A percentile compares a stretch with the other conserved stretches of the same genome.
Evolutionary conservation across 1,284 basidiomycete genomes (phyloP).

Genomic region (Puccinia hordei): DNA sequence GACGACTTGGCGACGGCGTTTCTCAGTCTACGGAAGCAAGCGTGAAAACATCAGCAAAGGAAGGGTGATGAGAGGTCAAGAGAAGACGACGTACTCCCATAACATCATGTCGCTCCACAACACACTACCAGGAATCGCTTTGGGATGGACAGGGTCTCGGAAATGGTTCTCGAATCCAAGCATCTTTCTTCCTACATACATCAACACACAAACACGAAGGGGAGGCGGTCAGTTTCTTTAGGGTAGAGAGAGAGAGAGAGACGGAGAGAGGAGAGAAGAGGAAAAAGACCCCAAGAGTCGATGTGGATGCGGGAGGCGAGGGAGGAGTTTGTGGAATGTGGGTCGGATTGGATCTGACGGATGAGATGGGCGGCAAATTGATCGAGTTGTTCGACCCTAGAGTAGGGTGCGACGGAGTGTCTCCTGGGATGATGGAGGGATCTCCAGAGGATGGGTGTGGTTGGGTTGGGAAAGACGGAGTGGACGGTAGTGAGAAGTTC

Average conservation of each 20-base stretch:
- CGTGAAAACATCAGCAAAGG: too few species aligned
- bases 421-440: constrained; percentile 9
- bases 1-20: too few species aligned
- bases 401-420: constrained; percentile 26
- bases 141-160: constrained; percentile 37
- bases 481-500: not conserved
- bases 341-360: not conserved
- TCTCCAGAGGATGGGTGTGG: constrained; percentile 34
- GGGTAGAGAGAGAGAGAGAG: not conserved
- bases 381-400: constrained; percentile 39
- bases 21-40: too few species aligned
- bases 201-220: not conserved
- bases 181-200: constrained; percentile 22
- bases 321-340: not conserved
- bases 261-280: too few species aligned
- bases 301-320: constrained; percentile 11
- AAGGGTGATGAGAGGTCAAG: too few species aligned
- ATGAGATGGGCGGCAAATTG: constrained; percentile 10
- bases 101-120: constrained; percentile 48
- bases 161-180: constrained; percentile 44
- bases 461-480: not conserved
- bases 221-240: not conserved
- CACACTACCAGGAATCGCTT: constrained; percentile 27
- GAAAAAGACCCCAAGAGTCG: constrained; percentile 40
- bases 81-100: constrained; percentile 45